Evolutionary conservation across 108 stramenopile species (phyloP).

Genomic region (Cyclotella cryptica): DNA sequence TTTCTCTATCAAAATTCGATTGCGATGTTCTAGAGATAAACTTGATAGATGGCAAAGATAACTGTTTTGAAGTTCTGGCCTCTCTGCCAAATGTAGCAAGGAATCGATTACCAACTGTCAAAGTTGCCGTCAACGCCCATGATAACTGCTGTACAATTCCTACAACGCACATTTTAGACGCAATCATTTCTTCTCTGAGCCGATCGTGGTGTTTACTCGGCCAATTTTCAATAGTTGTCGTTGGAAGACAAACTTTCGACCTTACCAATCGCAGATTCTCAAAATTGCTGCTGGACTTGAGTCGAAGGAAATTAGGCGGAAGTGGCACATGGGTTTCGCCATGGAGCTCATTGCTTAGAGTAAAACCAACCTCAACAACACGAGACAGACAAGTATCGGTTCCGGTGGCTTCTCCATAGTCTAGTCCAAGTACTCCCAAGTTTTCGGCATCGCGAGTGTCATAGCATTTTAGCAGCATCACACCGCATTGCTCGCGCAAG

Average conservation of each 20-base stretch:
- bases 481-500: conserved; percentile 27
- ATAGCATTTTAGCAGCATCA: conserved; percentile 26
- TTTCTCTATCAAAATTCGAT: conserved; percentile 39
- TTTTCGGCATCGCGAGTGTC: conserved; percentile 1
- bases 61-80: conserved; percentile 14
- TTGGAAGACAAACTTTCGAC: conserved; percentile 33
- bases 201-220: conserved; percentile 38
- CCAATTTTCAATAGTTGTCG: conserved; percentile 38
- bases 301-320: background rate
- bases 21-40: conserved; percentile 21
- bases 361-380: conserved; percentile 29
- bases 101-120: conserved; percentile 16
- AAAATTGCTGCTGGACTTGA: background rate
- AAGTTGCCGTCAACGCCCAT: conserved; percentile 31
- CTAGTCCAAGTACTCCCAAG: conserved; percentile 39
- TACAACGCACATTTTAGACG: background rate
- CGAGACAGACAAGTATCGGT: conserved; percentile 14
- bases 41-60: conserved; percentile 34
- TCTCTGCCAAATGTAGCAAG: conserved; percentile 15
- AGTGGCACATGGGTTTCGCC: conserved; percentile 50
- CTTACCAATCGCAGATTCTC: conserved; percentile 22
- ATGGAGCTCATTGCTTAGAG: conserved; percentile 38
- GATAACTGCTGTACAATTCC: conserved; percentile 36
- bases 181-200: conserved; percentile 29
- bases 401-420: conserved; percentile 26